These are phyloP conservation scores for Apium graveolens DNA, from an alignment of 129 eudicot genomes.

Conservation along the genomic window DNA sequence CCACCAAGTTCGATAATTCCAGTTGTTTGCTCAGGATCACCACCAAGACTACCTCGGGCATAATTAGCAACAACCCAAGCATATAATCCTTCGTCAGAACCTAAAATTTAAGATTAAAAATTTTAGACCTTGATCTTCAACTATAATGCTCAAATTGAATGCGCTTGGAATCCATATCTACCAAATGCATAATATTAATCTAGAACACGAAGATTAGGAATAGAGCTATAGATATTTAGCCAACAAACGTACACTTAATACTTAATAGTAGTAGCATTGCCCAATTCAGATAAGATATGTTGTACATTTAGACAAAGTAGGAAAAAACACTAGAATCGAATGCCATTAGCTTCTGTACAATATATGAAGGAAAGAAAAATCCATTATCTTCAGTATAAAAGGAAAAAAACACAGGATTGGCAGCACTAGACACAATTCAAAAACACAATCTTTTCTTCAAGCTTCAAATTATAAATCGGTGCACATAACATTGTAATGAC, in stretches of 20 bases:
- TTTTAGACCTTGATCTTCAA: background rate
- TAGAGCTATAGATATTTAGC: background rate
- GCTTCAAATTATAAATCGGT: background rate
- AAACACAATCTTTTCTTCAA: background rate
- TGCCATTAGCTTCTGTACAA: background rate
- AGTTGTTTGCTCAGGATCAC: constrained; percentile 69
- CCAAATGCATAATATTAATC: background rate
- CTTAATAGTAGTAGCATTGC: background rate
- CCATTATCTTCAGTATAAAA: background rate
- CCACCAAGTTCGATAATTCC: constrained; percentile 99
- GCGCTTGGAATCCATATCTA: background rate
- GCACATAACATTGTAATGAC: background rate
- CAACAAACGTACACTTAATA: background rate
- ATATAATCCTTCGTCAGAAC: constrained; percentile 92
- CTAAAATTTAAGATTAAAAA: constrained; percentile 23
- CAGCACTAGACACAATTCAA: background rate
- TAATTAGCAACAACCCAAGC: constrained; percentile 99
- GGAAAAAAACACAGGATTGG: background rate
- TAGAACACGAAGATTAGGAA: background rate
- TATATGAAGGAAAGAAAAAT: background rate
- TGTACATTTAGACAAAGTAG: background rate
- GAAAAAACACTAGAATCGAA: background rate
- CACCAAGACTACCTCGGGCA: constrained; percentile 96
- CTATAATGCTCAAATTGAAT: background rate
- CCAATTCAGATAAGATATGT: background rate